Base-by-base conservation (phyloP, 495 filamentous ascomycete genomes). In the Chaetomium fimeti region DNA sequence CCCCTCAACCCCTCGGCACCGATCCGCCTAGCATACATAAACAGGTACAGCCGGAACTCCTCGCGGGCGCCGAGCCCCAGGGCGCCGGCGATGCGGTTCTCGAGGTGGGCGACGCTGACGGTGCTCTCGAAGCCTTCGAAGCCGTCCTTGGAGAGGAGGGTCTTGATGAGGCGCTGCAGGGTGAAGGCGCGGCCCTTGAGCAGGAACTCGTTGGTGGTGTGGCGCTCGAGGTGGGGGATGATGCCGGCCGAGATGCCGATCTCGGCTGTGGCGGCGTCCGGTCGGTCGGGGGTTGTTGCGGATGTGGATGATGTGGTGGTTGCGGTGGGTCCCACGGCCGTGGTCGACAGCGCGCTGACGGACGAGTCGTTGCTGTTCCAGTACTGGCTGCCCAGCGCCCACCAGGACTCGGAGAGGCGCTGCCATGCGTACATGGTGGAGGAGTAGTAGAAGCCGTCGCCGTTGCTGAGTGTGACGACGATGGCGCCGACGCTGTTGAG, bases 331-430 rank as follows among this genome's bases (percentile, higher is more conserved):
- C 83, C 84, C 20, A 84, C 81, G 22, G 85, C 87, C 11, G 88
- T 87, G 0, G 90, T 85, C 55, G 91, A 88, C 9, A 95, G 73
- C 57, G 91, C 90, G 62, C 88, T 85, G 29, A 92, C 83, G 0
- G 91, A 90, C 15, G 89, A 87, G 66, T 93, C 93, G 42, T 91
- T 92, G n/a, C 89, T 91, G 76, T 96, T 96, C 94, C 95, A 98
- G 74, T 98, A 98, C 74, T 98, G 94, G 71, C 89, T 93, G 25
- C 93, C 93, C 1, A 97, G 91, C 3, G 94, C 93, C 94, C 95
- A 99, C 95, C 94, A 99, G 1, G 89, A 81, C 76, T 99, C 94
- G 5, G 90, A 92, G 15, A 98, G 81, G 12, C 93, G 87, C 78
- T 97, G 93, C 94, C 94, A 99, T n/a, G 87, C 83, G 70, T 85